Percentiles rank a stretch among this genome's conserved stretches.
These are phyloP conservation scores for Raffaelea arxii DNA, from an alignment of 2,329 filamentous ascomycete genomes.

Conservation along the genomic window DNA sequence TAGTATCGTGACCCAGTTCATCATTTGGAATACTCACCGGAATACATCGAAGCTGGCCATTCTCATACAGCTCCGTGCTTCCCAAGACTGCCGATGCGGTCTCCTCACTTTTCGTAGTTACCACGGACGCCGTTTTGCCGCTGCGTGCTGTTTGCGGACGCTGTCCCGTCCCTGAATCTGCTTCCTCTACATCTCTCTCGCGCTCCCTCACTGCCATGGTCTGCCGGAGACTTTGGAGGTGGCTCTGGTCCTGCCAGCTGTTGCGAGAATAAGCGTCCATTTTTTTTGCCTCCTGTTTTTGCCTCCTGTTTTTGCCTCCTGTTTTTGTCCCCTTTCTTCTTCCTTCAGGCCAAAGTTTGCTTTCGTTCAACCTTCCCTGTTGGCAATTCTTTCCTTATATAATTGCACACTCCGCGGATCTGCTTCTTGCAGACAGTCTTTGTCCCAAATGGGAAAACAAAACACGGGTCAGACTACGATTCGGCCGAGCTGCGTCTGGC, in stretches of 20 bases:
- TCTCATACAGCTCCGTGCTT: slow-evolving; percentile 12
- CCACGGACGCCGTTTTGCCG: not conserved
- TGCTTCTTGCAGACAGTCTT: no score
- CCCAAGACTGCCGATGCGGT: slow-evolving; percentile 4
- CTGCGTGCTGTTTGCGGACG: not conserved
- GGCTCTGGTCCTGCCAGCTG: slow-evolving; percentile 5
- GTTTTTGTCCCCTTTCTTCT: no score
- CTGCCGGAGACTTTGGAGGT: not conserved
- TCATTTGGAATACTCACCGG: slow-evolving; percentile 3
- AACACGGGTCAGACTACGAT: no score
- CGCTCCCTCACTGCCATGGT: not conserved
- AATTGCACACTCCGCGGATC: no score
- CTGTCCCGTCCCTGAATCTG: not conserved
- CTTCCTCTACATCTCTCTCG: not conserved
- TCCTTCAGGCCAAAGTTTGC: no score
- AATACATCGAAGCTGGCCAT: slow-evolving; percentile 10
- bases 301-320: not conserved
- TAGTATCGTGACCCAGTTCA: not conserved
- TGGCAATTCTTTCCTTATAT: no score
- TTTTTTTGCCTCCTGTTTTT: not conserved
- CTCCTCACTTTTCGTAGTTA: not conserved
- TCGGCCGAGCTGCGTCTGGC: no score
- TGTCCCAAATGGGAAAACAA: no score
- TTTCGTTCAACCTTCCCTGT: no score
- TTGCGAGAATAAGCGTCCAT: not conserved